Evolutionary conservation across 2,329 filamentous ascomycete species (phyloP), one percentile per base, ranked within the genome.

Genomic region (Anthostomella pinea): DNA sequence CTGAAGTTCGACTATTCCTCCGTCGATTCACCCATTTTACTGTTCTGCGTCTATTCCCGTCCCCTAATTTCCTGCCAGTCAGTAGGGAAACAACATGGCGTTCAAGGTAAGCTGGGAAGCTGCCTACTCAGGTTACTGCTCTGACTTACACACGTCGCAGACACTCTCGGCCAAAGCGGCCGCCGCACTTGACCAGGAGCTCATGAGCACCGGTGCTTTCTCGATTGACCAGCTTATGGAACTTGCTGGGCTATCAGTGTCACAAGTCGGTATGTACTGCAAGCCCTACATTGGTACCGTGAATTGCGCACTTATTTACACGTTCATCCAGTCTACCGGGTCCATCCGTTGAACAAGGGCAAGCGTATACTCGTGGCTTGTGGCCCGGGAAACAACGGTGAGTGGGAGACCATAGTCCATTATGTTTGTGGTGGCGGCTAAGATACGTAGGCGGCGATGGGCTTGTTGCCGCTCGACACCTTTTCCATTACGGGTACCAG

Each of bases 201-300:
- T 98, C 45, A 97, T 98, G 90, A 86, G 80, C 58, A 77, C 79
- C 8, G 79, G 82, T 1, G 89, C 86, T 7, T 98, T 95, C 66
- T 95, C 88, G 8, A 77, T 98, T 37, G 93, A 97, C 59, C 93
- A 98, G 65, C 72, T 98, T 31, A 97, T 98, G 93, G 93, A 97
- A 60, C 70, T 98, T 6, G 93, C 93, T 27, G 93, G 93, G 0
- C 74, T 98, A 1, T 90, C 89, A 1, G 89, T 97, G 17, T 91
- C 91, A 9, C 89, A 97, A 71, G 89, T 85, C 33, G 81, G 88
- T 90, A 59, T 40, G 70, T 58, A 8, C 18, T 38, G 29, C 6
- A 18, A 9, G 17, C n/a, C n/a, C n/a, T n/a, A n/a, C n/a, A n/a
- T n/a, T n/a, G n/a, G n/a, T n/a, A n/a, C n/a, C n/a, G n/a, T n/a